Evolutionary conservation across 768 basidiomycete genomes (phyloP).

Genomic region (Trametopsis cervina): DNA sequence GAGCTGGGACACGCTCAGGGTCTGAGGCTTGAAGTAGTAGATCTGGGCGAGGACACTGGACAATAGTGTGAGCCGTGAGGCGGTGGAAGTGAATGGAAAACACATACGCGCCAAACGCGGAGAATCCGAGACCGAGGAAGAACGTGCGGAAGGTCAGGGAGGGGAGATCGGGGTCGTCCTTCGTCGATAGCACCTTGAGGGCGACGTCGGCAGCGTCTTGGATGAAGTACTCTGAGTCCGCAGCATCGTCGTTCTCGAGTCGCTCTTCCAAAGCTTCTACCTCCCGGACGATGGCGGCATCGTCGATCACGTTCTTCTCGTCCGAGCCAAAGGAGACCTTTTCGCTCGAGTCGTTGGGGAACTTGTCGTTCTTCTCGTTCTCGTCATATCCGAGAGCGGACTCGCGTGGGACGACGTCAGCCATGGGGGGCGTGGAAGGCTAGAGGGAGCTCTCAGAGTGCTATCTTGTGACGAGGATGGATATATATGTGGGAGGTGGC

Average conservation of each 20-base stretch:
- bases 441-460: not conserved
- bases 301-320: constrained; percentile 10
- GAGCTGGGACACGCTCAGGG: constrained; percentile 39
- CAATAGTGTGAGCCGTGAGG: not conserved
- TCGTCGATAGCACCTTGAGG: constrained; percentile 30
- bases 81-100: constrained; percentile 14
- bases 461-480: not conserved
- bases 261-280: constrained; percentile 26
- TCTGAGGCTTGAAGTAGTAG: constrained; percentile 39
- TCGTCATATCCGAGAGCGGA: constrained; percentile 11
- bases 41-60: constrained; percentile 27
- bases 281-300: constrained; percentile 21
- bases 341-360: constrained; percentile 8
- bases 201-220: constrained; percentile 33
- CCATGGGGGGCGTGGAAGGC: constrained; percentile 4
- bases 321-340: constrained; percentile 1
- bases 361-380: constrained; percentile 17
- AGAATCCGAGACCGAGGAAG: constrained; percentile 47
- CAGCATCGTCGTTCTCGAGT: constrained; percentile 24
- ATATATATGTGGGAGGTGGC: constrained; percentile 4
- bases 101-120: constrained; percentile 47
- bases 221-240: constrained; percentile 30
- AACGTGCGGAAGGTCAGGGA: constrained; percentile 50
- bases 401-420: not conserved
- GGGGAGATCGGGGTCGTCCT: constrained; percentile 33